Base-by-base conservation (phyloP, 2,329 filamentous ascomycete genomes). In the Aspergillus awamori region DNA sequence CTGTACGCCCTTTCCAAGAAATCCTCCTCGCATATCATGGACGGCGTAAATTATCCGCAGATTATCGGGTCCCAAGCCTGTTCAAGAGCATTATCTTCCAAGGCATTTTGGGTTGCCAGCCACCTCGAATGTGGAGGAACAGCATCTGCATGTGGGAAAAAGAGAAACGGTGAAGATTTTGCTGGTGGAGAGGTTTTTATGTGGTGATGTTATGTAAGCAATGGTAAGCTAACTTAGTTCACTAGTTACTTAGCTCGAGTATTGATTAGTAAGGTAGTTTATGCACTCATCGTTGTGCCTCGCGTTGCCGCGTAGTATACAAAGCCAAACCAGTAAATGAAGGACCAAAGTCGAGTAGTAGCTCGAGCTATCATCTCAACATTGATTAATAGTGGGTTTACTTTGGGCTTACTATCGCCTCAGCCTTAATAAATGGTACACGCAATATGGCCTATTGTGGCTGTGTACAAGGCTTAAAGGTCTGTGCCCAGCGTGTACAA, bases 151-250 rank as follows among this genome's bases (percentile, higher is more conserved):
- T 24, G 38, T 20, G 22, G 11, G 20, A 28, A 15, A 22, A 45
- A 54, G 17, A 28, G 45, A 43, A 28, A 54, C 15, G 22, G 38
- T 30, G 38, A 55, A 45, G 38, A 38, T 5, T 39, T 54, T 7
- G 53, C 38, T n/a, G 33, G 26, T 7, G 15, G 3, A 3, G 11
- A 28, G 52, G 52, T 38, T 28, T 55, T 55, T 55, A 45, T 43
- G 11, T 55, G 30, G 7, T 33, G 53, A 43, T 55, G 2, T 55
- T 43, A 55, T 28, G 24, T 55, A 55, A 55, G 36, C 53, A 20
- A 20, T 20, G 20, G 20, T 20, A 20, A 20, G 20, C 20, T 20
- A 20, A 20, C 20, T 20, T 20, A 20, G 20, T 20, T 20, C 20
- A 20, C 20, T 20, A 20, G 20, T 20, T 20, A 20, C 20, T 20